Percentiles rank a stretch among this genome's conserved stretches.
Conservation (phyloP, 2,329 filamentous ascomycete genomes). For the Ophiostoma fasciatum region DNA sequence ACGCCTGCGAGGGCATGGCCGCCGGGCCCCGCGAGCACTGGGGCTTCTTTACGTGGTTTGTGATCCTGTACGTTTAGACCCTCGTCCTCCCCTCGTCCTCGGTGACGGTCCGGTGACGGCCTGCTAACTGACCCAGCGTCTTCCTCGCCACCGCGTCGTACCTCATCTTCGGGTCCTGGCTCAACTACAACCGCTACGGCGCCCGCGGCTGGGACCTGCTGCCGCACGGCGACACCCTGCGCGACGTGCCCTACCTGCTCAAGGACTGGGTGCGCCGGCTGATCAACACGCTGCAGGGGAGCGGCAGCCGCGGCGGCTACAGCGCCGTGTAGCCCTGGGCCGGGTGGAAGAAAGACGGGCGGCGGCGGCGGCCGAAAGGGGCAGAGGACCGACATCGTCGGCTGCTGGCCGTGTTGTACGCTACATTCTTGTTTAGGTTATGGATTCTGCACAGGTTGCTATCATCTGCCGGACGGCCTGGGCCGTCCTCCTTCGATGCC, state of each 20-base stretch:
- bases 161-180: constrained; percentile 95
- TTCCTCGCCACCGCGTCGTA: constrained; percentile 81
- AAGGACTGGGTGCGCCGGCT: constrained; percentile 77
- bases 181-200: constrained; percentile 96
- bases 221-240: constrained; percentile 81
- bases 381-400: too few species aligned
- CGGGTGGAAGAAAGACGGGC: too few species aligned
- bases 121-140: constrained; percentile 36
- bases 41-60: constrained; percentile 97
- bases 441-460: too few species aligned
- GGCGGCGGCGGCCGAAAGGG: too few species aligned
- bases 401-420: too few species aligned
- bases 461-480: too few species aligned
- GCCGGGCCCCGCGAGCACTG: constrained; percentile 42
- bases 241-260: constrained; percentile 81
- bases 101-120: too few species aligned
- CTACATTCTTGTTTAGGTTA: too few species aligned
- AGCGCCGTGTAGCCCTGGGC: constrained; percentile 57
- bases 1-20: constrained; percentile 54
- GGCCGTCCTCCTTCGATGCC: too few species aligned
- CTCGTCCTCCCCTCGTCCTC: too few species aligned
- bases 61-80: too few species aligned
- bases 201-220: constrained; percentile 89
- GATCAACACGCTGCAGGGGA: constrained; percentile 69
- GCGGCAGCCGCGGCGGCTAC: constrained; percentile 78